Percentiles rank a stretch among this genome's conserved stretches.
Conservation (phyloP, 176 grass and related monocot species). For the Alopecurus myosuroides region DNA sequence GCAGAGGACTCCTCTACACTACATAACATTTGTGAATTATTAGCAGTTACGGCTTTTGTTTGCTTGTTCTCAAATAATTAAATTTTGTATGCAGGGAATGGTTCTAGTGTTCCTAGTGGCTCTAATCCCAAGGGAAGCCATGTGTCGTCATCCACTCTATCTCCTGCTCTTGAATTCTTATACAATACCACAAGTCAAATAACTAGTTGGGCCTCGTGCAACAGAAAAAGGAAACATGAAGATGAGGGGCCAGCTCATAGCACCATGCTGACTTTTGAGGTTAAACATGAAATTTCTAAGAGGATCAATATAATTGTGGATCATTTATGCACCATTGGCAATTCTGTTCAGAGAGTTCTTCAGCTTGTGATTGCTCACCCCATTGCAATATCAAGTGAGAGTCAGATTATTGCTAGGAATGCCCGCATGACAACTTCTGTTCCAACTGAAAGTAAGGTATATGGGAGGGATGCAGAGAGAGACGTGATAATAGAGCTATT, state of each 20-base stretch:
- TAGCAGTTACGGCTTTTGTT: neutral
- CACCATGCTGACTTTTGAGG: neutral
- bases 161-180: neutral
- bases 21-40: neutral
- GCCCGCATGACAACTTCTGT: constrained; percentile 21
- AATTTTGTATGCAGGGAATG: neutral
- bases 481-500: constrained; percentile 24
- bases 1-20: neutral
- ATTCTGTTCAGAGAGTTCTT: neutral
- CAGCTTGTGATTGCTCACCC: neutral
- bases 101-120: neutral
- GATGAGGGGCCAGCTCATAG: neutral
- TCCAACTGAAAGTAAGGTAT: constrained; percentile 1
- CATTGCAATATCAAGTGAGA: neutral
- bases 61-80: neutral
- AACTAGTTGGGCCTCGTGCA: neutral
- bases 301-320: constrained; percentile 23
- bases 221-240: constrained; percentile 10
- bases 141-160: neutral
- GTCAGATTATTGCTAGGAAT: neutral
- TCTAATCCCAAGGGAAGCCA: neutral
- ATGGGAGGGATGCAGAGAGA: constrained; percentile 28
- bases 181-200: neutral
- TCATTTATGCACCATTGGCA: neutral
- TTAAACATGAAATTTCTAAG: neutral